A percentile compares a stretch with the other conserved stretches of the same genome.
Conservation (phyloP, 148 eudicot species). For the Cornus suecica region DNA sequence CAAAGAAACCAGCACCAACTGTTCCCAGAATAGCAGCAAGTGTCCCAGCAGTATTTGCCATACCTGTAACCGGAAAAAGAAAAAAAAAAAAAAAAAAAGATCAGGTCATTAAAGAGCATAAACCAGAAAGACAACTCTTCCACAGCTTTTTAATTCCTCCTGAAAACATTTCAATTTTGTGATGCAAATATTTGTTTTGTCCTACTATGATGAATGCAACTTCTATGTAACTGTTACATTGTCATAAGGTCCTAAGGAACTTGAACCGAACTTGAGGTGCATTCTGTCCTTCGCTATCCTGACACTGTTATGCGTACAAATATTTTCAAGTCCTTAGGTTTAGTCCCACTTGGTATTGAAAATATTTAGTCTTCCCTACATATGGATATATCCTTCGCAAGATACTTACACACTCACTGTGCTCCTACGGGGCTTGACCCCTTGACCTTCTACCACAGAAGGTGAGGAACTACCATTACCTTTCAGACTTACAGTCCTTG, state of each 20-base stretch:
- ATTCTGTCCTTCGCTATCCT: background rate
- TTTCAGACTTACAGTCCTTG: too few species aligned
- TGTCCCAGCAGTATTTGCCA: conserved; percentile 84
- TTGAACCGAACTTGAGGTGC: background rate
- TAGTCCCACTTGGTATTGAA: background rate
- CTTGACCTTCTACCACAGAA: too few species aligned
- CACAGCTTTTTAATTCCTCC: background rate
- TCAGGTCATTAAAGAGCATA: background rate
- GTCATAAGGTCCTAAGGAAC: background rate
- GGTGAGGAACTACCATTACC: too few species aligned
- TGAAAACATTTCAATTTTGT: background rate
- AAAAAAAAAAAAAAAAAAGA: too few species aligned
- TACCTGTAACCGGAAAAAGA: conserved; percentile 60
- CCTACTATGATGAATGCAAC: background rate
- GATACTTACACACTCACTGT: too few species aligned
- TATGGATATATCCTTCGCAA: too few species aligned
- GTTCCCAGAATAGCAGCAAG: conserved; percentile 85
- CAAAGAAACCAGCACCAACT: conserved; percentile 87
- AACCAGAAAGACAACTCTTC: background rate
- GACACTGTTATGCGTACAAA: background rate
- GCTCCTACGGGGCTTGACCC: too few species aligned
- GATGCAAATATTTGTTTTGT: background rate
- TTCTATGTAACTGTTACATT: background rate
- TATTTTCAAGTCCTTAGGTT: background rate
- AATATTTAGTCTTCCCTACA: background rate